Evolutionary conservation across 139 green algal genomes (phyloP).

Genomic region (Micromonas commoda): DNA sequence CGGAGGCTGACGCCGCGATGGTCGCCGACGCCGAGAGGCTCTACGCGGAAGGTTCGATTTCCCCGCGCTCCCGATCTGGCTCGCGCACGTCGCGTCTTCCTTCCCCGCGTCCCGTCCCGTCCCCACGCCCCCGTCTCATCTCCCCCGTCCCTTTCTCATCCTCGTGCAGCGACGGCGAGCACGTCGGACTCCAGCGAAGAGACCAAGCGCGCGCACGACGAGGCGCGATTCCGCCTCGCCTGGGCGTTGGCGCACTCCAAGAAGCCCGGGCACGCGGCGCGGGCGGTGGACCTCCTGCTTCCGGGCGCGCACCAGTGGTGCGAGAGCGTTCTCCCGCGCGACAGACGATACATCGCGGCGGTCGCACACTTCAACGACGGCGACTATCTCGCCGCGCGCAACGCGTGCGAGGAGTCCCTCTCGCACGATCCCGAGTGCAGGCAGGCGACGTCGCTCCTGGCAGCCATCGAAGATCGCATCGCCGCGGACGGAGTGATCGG

Average conservation of each 20-base stretch:
- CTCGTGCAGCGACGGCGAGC: no score
- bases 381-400: not conserved
- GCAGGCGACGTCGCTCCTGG: not conserved
- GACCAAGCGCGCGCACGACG: not conserved
- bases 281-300: constrained; percentile 1
- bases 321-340: not conserved
- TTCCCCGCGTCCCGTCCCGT: no score
- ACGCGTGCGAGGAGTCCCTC: not conserved
- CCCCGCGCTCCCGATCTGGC: no score
- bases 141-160: no score
- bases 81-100: no score
- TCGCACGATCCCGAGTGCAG: not conserved
- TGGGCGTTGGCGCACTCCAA: constrained; percentile 17
- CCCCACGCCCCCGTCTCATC: no score
- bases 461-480: not conserved
- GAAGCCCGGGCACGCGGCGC: not conserved
- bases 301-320: not conserved
- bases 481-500: not conserved
- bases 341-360: not conserved
- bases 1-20: not conserved
- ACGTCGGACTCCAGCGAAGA: no score
- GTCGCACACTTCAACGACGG: constrained; percentile 1
- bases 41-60: not conserved
- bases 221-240: not conserved
- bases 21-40: not conserved